Conservation (phyloP, 2,329 filamentous ascomycete genomes). For the Coniella lustricola region DNA sequence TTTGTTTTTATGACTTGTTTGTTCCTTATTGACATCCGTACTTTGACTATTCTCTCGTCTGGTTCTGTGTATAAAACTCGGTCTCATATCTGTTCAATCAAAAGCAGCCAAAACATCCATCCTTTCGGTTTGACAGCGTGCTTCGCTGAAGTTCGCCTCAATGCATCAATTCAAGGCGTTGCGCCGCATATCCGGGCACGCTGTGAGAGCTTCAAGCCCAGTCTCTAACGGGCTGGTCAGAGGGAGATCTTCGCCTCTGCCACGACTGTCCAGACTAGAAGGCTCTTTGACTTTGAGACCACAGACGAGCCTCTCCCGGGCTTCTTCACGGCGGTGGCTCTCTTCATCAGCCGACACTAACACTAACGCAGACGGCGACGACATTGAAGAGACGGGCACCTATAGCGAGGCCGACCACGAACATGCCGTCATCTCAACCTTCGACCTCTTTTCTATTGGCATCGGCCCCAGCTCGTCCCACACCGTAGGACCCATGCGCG, state of each 20-base stretch:
- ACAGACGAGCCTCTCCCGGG: neutral
- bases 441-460: constrained; percentile 45
- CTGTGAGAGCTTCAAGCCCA: neutral
- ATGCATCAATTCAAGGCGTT: constrained; percentile 13
- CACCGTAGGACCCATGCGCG: constrained; percentile 45
- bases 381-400: constrained; percentile 25
- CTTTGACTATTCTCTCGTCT: too few species aligned
- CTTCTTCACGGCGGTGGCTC: neutral
- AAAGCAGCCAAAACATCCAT: neutral
- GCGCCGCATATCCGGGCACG: neutral
- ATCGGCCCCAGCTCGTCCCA: constrained; percentile 46
- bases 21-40: too few species aligned
- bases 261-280: neutral
- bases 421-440: constrained; percentile 45
- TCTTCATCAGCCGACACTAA: neutral
- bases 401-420: constrained; percentile 44
- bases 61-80: too few species aligned
- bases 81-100: too few species aligned
- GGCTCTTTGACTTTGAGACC: neutral
- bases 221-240: neutral
- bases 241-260: neutral
- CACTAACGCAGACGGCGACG: neutral
- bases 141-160: constrained; percentile 1
- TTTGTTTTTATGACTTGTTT: too few species aligned
- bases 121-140: neutral